Evolutionary conservation across 2,329 filamentous ascomycete genomes (phyloP), one percentile per base, ranked within the genome.

Genomic region (Colletotrichum gloeosporioides): DNA sequence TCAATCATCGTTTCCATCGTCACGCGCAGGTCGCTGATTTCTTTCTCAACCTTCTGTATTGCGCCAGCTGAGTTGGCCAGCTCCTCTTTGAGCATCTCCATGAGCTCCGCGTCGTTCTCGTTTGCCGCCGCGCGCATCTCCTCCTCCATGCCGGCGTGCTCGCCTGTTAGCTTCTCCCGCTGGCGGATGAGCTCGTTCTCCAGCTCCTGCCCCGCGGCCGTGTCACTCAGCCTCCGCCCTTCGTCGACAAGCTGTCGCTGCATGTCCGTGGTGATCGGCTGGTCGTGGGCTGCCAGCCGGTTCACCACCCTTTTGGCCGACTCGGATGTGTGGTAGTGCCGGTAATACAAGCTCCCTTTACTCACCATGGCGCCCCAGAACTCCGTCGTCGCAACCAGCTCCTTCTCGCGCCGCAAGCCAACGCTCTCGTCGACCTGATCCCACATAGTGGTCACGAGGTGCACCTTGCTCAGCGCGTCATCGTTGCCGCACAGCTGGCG

Each of bases 241-340:
- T 65, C 32, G n/a, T 65, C 62, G n/a, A 65, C 34, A 12, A 65
- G 62, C 62, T 65, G 29, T 25, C 31, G 32, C 34, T 65, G 32
- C 18, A 65, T 32, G 10, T 36, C 31, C 6, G 89, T 90, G 67
- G 88, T 92, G 63, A 89, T 92, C 79, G 12, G 53, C 53, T 25
- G 53, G 25, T 57, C 8, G 25, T 57, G 10, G 9, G 53, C 53
- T 4, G 53, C 53, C 53, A 57, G 53, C 53, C 8, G 25, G 53
- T 25, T 57, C 53, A 57, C 53, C 53, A 57, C 53, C 9, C 22
- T 25, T 6, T 57, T 57, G 25, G 53, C 22, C 15, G 25, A 57
- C 53, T 57, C 53, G 12, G 53, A 15, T 15, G 25, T 57, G 25
- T 57, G 25, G 25, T 57, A 27, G 53, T 57, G 15, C 53, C 22